phyloP scores from a whole-genome alignment of 2,329 filamentous ascomycete species.

The Zymoseptoria passerinii region DNA sequence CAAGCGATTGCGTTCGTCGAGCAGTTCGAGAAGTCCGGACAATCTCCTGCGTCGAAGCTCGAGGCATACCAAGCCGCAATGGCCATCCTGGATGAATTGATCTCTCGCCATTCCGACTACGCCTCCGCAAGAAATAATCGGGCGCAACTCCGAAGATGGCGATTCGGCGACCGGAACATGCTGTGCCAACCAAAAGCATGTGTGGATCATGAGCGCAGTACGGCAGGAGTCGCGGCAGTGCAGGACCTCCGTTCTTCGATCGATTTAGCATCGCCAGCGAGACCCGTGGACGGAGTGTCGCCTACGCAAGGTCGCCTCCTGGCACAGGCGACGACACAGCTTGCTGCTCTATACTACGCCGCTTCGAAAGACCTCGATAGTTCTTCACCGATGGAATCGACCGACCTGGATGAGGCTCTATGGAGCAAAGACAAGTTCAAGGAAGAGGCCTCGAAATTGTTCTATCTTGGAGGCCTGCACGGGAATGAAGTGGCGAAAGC shows the following conservation, averaged over 20 bases:
- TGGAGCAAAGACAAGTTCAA: slow-evolving; percentile 34
- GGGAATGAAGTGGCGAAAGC: slow-evolving; percentile 50
- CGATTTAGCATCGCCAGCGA: slow-evolving; percentile 48
- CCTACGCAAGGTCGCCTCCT: slow-evolving; percentile 57
- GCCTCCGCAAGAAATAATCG: slow-evolving; percentile 68
- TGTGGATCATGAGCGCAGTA: background rate
- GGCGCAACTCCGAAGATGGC: slow-evolving; percentile 47
- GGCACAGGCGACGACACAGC: slow-evolving; percentile 62
- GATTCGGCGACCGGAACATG: slow-evolving; percentile 45
- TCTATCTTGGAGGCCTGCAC: slow-evolving; percentile 46
- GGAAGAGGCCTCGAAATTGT: slow-evolving; percentile 48
- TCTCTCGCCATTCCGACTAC: slow-evolving; percentile 54
- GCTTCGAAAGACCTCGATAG: slow-evolving; percentile 18
- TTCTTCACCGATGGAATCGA: slow-evolving; percentile 18
- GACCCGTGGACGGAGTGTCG: slow-evolving; percentile 48
- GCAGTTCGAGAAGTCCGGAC: slow-evolving; percentile 10
- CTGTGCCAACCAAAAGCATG: slow-evolving; percentile 10
- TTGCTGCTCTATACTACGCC: slow-evolving; percentile 28
- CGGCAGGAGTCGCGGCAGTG: slow-evolving; percentile 18
- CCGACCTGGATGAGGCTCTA: slow-evolving; percentile 28
- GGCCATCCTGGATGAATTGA: slow-evolving; percentile 45
- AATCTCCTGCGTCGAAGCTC: slow-evolving; percentile 9
- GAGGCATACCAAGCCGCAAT: slow-evolving; percentile 18
- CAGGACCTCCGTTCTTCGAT: slow-evolving; percentile 43
- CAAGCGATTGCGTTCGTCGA: slow-evolving; percentile 24